A percentile compares a stretch with the other conserved stretches of the same genome.
Evolutionary conservation across 164 flowering plant species (phyloP).

Genomic region (Nelumbo lutea): DNA sequence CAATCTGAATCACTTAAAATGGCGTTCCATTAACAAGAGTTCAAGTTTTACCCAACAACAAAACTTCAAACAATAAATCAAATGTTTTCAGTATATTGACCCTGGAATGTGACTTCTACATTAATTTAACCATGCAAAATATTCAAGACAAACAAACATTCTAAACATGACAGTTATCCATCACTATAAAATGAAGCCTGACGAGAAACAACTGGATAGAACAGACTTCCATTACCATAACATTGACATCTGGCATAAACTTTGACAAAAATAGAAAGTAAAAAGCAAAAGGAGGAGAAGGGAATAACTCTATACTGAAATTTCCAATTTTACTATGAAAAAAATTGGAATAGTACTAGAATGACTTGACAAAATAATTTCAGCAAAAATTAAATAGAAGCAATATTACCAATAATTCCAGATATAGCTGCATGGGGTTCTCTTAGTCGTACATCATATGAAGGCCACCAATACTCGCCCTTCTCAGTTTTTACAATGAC

Average conservation of each 20-base stretch:
- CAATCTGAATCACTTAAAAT: no score
- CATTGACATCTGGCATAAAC: background rate
- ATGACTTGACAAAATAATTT: background rate
- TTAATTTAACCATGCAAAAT: no score
- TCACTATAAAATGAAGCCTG: no score
- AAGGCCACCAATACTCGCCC: constrained; percentile 27
- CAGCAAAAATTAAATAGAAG: background rate
- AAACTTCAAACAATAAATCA: no score
- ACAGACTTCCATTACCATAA: background rate
- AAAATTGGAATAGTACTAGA: background rate
- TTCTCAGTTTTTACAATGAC: constrained; percentile 25
- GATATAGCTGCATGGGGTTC: constrained; percentile 82
- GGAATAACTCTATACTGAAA: background rate
- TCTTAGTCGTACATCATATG: constrained; percentile 64
- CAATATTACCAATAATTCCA: constrained; percentile 64
- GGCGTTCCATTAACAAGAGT: no score
- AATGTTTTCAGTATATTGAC: no score
- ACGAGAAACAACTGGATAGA: background rate
- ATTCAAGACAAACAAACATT: no score
- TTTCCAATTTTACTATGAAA: background rate
- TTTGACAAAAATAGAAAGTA: background rate
- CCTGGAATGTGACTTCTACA: no score
- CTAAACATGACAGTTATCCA: no score
- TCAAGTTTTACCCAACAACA: no score
- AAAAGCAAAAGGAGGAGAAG: background rate